These are phyloP conservation scores for Vitis riparia DNA, from an alignment of 164 flowering plant genomes.

Conservation along the genomic window DNA sequence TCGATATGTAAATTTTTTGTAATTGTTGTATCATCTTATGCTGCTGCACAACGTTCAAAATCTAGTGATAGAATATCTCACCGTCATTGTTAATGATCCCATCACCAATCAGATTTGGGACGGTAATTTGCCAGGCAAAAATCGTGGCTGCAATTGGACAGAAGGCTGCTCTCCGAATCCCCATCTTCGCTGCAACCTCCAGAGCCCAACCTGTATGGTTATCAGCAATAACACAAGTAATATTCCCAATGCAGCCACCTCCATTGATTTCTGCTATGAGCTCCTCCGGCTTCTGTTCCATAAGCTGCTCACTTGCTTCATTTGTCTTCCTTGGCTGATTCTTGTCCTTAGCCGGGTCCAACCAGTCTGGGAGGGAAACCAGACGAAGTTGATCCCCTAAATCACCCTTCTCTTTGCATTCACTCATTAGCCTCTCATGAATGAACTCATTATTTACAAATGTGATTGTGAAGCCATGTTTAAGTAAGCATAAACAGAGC, in stretches of 20 bases:
- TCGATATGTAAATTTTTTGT: no score
- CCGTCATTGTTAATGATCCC: conserved; percentile 16
- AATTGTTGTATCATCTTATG: no score
- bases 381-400: conserved; percentile 11
- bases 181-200: conserved; percentile 31
- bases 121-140: conserved; percentile 9
- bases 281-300: conserved; percentile 31
- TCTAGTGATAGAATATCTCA: neutral
- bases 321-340: conserved; percentile 17
- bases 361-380: conserved; percentile 40
- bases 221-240: conserved; percentile 38
- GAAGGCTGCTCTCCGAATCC: conserved; percentile 28
- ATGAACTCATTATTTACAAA: conserved; percentile 34
- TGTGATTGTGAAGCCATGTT: conserved; percentile 31
- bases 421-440: conserved; percentile 18
- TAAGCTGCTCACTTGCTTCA: neutral
- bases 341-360: conserved; percentile 25
- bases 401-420: conserved; percentile 1
- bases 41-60: neutral
- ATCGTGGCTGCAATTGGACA: conserved; percentile 36
- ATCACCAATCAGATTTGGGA: conserved; percentile 31
- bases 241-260: neutral
- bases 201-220: conserved; percentile 26
- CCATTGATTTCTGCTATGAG: conserved; percentile 22
- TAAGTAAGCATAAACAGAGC: conserved; percentile 25